These are phyloP conservation scores for Xylaria intraflava DNA, from an alignment of 495 filamentous ascomycete species.

Conservation along the genomic window DNA sequence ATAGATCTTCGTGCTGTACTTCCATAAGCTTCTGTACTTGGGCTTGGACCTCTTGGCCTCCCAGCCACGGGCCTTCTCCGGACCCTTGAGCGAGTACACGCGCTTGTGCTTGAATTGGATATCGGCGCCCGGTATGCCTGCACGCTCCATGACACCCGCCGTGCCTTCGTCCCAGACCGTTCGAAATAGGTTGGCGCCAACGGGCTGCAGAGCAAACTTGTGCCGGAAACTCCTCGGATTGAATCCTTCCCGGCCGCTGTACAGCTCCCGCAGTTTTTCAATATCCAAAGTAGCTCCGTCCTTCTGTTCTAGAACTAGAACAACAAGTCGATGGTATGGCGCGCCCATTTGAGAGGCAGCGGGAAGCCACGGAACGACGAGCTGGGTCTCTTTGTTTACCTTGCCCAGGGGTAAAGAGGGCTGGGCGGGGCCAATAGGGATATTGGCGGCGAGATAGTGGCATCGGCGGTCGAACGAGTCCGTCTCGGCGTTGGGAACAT, in stretches of 20 bases:
- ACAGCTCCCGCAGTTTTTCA: conserved; percentile 48
- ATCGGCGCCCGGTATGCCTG: conserved; percentile 66
- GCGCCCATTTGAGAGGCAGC: conserved; percentile 82
- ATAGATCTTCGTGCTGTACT: conserved; percentile 43
- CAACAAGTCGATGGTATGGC: conserved; percentile 79
- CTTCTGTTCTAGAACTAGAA: conserved; percentile 80
- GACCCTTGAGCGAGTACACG: conserved; percentile 44
- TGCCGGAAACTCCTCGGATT: conserved; percentile 64
- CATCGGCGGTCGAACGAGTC: conserved; percentile 73
- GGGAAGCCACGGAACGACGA: conserved; percentile 75
- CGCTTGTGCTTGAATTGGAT: conserved; percentile 76
- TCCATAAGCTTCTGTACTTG: conserved; percentile 50
- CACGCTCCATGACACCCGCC: conserved; percentile 73
- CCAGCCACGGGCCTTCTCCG: conserved; percentile 47
- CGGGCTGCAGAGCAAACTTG: conserved; percentile 59
- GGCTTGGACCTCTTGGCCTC: conserved; percentile 49
- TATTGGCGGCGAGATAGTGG: conserved; percentile 73
- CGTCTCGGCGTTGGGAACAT: conserved; percentile 75
- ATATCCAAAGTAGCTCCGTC: conserved; percentile 54
- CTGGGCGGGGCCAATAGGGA: conserved; percentile 45
- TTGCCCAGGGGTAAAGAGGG: conserved; percentile 42
- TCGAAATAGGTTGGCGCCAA: conserved; percentile 83
- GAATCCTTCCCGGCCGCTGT: conserved; percentile 55
- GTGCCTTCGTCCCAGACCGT: conserved; percentile 84
- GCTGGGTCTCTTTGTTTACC: conserved; percentile 47